Percentiles rank a stretch among this genome's conserved stretches.
Conservation (phyloP, 441 rosid genomes). For the Mallotus repandus region DNA sequence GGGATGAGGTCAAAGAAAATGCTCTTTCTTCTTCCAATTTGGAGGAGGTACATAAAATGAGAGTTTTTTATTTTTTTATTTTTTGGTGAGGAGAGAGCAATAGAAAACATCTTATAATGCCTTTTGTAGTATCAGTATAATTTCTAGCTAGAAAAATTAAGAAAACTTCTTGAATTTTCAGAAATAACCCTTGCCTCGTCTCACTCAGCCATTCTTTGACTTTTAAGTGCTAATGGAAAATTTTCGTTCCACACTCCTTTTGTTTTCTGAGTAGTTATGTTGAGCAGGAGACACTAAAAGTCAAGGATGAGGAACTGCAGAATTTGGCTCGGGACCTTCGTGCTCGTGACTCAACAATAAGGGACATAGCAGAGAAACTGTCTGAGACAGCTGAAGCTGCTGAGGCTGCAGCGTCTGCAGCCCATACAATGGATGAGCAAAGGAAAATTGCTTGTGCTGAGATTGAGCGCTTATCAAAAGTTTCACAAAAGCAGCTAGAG, state of each 20-base stretch:
- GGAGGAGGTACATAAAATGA: not conserved
- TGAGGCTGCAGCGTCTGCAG: constrained; percentile 91
- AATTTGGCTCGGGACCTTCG: constrained; percentile 87
- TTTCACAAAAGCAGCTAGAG: constrained; percentile 55
- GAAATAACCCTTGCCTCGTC: not conserved
- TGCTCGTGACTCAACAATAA: constrained; percentile 87
- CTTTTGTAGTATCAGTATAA: not conserved
- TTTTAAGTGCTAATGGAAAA: not conserved
- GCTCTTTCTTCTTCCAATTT: not conserved
- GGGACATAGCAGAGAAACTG: constrained; percentile 85
- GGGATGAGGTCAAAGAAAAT: not conserved
- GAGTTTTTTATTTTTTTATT: not conserved
- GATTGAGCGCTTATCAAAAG: constrained; percentile 62
- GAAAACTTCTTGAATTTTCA: not conserved
- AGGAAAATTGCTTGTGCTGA: constrained; percentile 72
- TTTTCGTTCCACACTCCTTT: constrained; percentile 20
- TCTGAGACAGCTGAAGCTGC: constrained; percentile 99
- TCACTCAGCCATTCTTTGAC: constrained; percentile 7
- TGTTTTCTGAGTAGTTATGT: constrained; percentile 12
- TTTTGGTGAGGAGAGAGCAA: not conserved
- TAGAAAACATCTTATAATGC: not conserved
- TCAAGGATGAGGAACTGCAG: constrained; percentile 95
- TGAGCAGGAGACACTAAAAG: constrained; percentile 84
- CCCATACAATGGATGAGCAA: constrained; percentile 90
- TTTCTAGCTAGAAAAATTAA: not conserved